Percentiles rank a stretch among this genome's conserved stretches.
These are phyloP conservation scores for Blastobotrys proliferans DNA, from an alignment of 1,139 yeast genomes.

Conservation along the genomic window DNA sequence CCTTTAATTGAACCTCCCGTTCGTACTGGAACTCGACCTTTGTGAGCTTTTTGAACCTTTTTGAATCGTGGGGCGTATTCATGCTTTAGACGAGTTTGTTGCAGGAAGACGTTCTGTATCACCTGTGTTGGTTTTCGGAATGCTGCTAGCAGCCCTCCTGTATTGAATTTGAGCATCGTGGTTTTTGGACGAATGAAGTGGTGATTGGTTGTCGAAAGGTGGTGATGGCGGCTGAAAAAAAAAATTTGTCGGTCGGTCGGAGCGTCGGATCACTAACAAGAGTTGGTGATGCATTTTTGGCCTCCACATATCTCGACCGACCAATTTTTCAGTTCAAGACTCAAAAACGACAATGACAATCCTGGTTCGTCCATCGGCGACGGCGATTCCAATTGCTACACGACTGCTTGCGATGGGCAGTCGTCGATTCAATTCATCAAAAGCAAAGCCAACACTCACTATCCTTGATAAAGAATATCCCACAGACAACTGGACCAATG, in stretches of 20 bases:
- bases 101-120: too few species aligned
- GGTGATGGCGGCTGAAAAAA: not conserved
- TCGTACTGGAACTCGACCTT: conserved; percentile 92
- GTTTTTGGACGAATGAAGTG: not conserved
- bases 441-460: conserved; percentile 3
- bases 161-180: not conserved
- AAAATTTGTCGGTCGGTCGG: conserved; percentile 3
- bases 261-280: too few species aligned
- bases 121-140: too few species aligned
- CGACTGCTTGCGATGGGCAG: too few species aligned
- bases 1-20: conserved; percentile 95
- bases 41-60: conserved; percentile 68
- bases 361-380: too few species aligned
- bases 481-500: conserved; percentile 81
- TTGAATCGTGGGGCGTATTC: conserved; percentile 75
- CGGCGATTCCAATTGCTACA: too few species aligned
- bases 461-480: conserved; percentile 52
- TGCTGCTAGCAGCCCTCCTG: too few species aligned
- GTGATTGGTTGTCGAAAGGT: too few species aligned
- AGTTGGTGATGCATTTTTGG: too few species aligned
- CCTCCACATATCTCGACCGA: too few species aligned
- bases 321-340: too few species aligned
- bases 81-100: conserved; percentile 56
- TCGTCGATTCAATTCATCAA: not conserved
- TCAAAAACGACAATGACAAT: too few species aligned